phyloP scores from a whole-genome alignment of 129 eudicot genomes.

The Centella asiatica region DNA sequence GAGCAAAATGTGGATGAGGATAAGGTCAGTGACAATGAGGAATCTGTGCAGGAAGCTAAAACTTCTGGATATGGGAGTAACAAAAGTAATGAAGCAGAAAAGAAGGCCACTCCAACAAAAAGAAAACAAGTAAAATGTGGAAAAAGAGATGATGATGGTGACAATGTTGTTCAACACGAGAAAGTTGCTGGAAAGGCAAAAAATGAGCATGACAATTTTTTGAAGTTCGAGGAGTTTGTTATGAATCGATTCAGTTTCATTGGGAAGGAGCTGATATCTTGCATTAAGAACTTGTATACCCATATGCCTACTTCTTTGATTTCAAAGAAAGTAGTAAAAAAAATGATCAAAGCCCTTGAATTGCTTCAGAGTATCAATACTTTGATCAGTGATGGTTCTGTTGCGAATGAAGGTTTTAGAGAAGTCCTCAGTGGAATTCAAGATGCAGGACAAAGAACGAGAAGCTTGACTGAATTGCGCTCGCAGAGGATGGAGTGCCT shows the following conservation, averaged over 20 bases:
- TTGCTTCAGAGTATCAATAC: not conserved
- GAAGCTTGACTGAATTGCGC: not conserved
- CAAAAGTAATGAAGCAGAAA: conserved; percentile 8
- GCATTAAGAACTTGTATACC: conserved; percentile 37
- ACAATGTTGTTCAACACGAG: conserved; percentile 3
- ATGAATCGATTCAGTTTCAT: conserved; percentile 9
- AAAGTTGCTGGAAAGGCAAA: not conserved
- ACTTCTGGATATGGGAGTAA: too few relatives aligned
- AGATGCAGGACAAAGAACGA: not conserved
- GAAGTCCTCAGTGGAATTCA: not conserved
- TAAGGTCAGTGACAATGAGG: not conserved
- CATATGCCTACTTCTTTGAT: conserved; percentile 61
- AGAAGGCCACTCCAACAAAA: conserved; percentile 1
- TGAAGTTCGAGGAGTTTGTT: conserved; percentile 45
- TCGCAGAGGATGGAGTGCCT: not conserved
- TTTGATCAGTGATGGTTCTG: not conserved
- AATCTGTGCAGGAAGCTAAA: not conserved
- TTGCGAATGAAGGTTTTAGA: not conserved
- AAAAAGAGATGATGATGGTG: not conserved
- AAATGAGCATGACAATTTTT: not conserved
- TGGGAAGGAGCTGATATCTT: conserved; percentile 20
- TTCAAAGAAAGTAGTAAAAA: conserved; percentile 14
- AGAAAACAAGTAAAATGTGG: not conserved
- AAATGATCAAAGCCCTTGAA: not conserved
- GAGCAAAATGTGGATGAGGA: not conserved